phyloP scores from a whole-genome alignment of 768 basidiomycete species.

The Tylopilus sp. region DNA sequence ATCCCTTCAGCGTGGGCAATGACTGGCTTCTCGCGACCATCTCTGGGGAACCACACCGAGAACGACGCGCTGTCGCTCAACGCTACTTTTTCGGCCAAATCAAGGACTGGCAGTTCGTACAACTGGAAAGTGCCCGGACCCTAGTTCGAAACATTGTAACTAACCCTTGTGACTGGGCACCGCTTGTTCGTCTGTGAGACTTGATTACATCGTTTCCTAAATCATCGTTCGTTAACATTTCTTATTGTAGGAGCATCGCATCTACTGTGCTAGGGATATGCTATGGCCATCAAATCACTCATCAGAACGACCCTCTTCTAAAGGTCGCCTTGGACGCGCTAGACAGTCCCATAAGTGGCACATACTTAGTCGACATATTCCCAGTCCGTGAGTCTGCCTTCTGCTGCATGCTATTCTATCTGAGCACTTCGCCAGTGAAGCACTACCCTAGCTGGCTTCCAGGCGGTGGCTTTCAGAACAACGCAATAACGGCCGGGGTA shows the following conservation, averaged over 20 bases:
- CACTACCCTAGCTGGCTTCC: conserved; percentile 17
- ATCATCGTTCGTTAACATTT: background rate
- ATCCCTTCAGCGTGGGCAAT: background rate
- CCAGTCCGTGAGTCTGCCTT: conserved; percentile 1
- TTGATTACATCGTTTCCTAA: background rate
- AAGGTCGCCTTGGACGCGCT: conserved; percentile 5
- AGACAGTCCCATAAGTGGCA: background rate
- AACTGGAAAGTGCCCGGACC: conserved; percentile 5
- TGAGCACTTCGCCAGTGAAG: conserved; percentile 1
- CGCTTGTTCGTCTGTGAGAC: conserved; percentile 4
- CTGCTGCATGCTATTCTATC: background rate
- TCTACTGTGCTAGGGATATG: conserved; percentile 1
- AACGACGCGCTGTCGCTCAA: conserved; percentile 7
- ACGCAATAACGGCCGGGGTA: conserved; percentile 1
- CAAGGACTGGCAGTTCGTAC: conserved; percentile 13
- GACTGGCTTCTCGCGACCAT: background rate
- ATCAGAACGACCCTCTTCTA: background rate
- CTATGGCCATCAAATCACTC: conserved; percentile 7
- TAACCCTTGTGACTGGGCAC: background rate
- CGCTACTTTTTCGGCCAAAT: conserved; percentile 12
- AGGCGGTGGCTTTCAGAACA: conserved; percentile 8
- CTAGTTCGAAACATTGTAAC: conserved; percentile 1
- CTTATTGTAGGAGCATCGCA: background rate
- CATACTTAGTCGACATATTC: conserved; percentile 11
- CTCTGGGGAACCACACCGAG: conserved; percentile 9